Evolutionary conservation across 345 rosid genomes (phyloP).

Genomic region (Eucalyptus regnans): DNA sequence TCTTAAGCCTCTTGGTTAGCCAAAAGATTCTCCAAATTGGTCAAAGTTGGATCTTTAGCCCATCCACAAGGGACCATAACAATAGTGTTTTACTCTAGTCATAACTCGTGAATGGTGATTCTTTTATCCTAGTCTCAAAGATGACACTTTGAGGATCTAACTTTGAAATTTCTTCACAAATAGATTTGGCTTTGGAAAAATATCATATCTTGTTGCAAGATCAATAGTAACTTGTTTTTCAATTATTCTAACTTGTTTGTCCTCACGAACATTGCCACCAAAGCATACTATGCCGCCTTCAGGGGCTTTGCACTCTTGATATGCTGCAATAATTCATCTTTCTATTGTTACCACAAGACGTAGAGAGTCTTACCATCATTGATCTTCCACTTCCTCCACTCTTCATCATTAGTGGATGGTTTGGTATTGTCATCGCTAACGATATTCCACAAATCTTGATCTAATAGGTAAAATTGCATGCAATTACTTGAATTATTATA

Average conservation of each 20-base stretch:
- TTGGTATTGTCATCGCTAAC: too few species aligned
- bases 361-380: too few species aligned
- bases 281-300: not conserved
- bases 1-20: not conserved
- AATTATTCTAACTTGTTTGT: not conserved
- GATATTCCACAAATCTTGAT: too few species aligned
- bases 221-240: not conserved
- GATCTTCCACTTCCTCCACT: too few species aligned
- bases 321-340: not conserved
- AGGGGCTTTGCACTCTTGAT: not conserved
- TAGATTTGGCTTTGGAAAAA: not conserved
- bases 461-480: too few species aligned
- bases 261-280: not conserved
- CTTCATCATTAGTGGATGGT: too few species aligned
- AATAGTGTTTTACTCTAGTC: too few species aligned
- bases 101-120: not conserved
- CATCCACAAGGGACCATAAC: too few species aligned
- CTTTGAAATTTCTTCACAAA: not conserved
- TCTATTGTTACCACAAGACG: fast-evolving
- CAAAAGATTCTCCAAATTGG: not conserved
- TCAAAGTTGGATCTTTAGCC: not conserved
- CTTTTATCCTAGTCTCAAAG: not conserved
- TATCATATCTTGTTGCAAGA: not conserved
- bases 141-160: not conserved
- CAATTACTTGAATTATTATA: too few species aligned